Conservation (phyloP, 257 asterid genomes). For the Solanum paucissectum region DNA sequence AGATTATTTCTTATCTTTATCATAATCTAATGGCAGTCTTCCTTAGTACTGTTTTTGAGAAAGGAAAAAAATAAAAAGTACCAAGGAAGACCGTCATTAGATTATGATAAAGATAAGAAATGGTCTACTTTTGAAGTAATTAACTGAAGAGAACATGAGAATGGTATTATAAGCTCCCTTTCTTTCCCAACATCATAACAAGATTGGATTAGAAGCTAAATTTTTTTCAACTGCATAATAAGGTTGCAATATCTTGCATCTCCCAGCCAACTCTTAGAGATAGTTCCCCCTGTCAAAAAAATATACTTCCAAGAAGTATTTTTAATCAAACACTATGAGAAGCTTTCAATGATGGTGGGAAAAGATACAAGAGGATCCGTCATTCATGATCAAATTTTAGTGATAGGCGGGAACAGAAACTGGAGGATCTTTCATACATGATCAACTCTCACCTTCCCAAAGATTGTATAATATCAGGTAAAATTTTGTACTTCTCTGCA, state of each 20-base stretch:
- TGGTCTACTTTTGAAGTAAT: neutral
- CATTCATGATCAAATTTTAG: neutral
- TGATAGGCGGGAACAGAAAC: neutral
- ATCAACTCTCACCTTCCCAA: slow-evolving; percentile 78
- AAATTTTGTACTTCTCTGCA: slow-evolving; percentile 43
- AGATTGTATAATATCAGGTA: slow-evolving; percentile 61
- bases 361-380: neutral
- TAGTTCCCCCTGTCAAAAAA: neutral
- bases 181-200: neutral
- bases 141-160: neutral
- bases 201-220: neutral
- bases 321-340: neutral
- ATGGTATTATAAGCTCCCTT: neutral
- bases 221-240: neutral
- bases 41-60: neutral
- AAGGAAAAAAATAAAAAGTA: neutral
- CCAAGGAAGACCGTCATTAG: neutral
- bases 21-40: neutral
- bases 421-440: neutral
- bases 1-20: neutral
- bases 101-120: neutral
- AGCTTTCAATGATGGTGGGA: neutral
- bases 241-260: neutral
- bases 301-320: neutral
- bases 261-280: neutral